Evolutionary conservation across 495 filamentous ascomycete genomes (phyloP).

Genomic region (Penicillium roqueforti): DNA sequence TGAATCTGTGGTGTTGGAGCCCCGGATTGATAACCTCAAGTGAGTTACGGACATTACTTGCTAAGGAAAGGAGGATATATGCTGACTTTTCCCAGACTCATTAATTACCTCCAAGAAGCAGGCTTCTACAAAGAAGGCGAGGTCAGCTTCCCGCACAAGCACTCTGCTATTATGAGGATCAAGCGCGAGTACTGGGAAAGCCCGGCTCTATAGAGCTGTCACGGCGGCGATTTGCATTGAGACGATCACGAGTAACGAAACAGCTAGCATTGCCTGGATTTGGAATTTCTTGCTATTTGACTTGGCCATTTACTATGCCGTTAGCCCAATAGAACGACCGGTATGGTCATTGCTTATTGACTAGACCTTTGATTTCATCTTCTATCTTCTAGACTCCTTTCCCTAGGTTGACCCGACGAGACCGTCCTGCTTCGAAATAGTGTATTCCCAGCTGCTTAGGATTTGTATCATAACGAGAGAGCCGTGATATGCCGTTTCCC

Average conservation of each 20-base stretch:
- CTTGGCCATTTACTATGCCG: background rate
- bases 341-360: background rate
- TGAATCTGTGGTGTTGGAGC: constrained; percentile 77
- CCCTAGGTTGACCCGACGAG: too few relatives aligned
- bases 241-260: constrained; percentile 11
- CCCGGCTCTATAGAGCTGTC: constrained; percentile 55
- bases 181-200: constrained; percentile 78
- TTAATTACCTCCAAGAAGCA: constrained; percentile 64
- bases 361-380: background rate
- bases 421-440: too few relatives aligned
- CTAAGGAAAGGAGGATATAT: background rate
- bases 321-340: background rate
- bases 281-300: background rate
- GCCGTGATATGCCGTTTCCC: too few relatives aligned
- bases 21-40: constrained; percentile 87
- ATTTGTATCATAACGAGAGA: too few relatives aligned
- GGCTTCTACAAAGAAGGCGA: constrained; percentile 90
- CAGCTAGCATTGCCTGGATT: constrained; percentile 5
- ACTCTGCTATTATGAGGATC: constrained; percentile 80
- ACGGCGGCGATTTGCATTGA: constrained; percentile 15
- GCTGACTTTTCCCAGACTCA: constrained; percentile 54
- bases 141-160: constrained; percentile 88
- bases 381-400: background rate
- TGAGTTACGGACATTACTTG: too few relatives aligned
- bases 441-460: too few relatives aligned